These are phyloP conservation scores for Comarum palustre DNA, from an alignment of 306 rosid genomes.

Conservation along the genomic window DNA sequence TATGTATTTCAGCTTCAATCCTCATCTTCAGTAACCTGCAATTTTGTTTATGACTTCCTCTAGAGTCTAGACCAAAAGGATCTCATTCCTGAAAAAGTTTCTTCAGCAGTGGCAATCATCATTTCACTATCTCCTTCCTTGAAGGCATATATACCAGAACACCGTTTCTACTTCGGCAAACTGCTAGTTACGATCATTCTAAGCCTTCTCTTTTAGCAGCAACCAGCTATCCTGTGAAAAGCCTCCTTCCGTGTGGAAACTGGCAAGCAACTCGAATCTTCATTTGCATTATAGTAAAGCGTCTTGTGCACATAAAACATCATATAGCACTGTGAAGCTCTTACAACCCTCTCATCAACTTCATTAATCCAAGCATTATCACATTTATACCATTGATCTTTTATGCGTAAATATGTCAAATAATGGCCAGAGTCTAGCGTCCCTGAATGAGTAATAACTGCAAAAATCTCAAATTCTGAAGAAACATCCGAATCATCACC, in stretches of 20 bases:
- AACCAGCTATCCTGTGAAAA: constrained; percentile 51
- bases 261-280: constrained; percentile 45
- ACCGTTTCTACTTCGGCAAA: neutral
- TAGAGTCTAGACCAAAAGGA: neutral
- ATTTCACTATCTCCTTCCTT: constrained; percentile 1
- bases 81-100: neutral
- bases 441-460: constrained; percentile 82
- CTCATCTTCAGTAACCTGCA: constrained; percentile 14
- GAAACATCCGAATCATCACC: constrained; percentile 63
- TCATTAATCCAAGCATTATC: constrained; percentile 90
- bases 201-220: constrained; percentile 31
- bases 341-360: constrained; percentile 71
- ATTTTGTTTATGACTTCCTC: neutral
- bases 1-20: constrained; percentile 1
- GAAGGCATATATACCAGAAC: neutral
- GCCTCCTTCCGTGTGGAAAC: constrained; percentile 44
- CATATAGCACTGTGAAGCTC: constrained; percentile 91
- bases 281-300: constrained; percentile 43
- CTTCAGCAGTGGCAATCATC: constrained; percentile 8
- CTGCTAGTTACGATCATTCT: neutral
- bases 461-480: constrained; percentile 69
- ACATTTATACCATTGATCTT: constrained; percentile 75
- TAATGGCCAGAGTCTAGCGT: constrained; percentile 87
- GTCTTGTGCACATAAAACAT: constrained; percentile 71
- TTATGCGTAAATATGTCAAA: constrained; percentile 61